Conservation (phyloP, 768 basidiomycete species). For the Hortiboletus campestris region DNA sequence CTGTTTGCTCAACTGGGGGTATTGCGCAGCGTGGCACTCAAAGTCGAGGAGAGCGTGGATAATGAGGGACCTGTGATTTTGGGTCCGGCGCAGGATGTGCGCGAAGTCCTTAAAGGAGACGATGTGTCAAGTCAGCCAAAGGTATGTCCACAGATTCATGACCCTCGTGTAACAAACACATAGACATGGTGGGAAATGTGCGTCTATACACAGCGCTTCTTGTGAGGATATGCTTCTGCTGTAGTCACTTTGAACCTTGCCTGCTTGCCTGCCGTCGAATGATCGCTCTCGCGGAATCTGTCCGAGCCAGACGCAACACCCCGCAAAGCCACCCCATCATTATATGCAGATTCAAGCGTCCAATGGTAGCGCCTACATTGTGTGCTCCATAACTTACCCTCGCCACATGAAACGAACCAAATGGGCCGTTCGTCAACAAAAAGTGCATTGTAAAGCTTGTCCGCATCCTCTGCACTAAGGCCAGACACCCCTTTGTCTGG, state of each 20-base stretch:
- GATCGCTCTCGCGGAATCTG: neutral
- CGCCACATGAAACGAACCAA: neutral
- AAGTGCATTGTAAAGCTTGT: slow-evolving; percentile 8
- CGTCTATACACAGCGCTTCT: too few relatives aligned
- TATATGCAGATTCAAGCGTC: neutral
- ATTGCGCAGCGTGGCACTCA: too few relatives aligned
- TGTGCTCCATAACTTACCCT: neutral
- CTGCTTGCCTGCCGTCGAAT: neutral
- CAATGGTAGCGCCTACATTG: neutral
- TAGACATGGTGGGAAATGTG: too few relatives aligned
- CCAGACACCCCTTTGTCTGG: slow-evolving; percentile 5
- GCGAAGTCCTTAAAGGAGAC: too few relatives aligned
- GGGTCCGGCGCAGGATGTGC: too few relatives aligned
- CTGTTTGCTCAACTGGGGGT: too few relatives aligned
- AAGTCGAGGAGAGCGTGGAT: too few relatives aligned
- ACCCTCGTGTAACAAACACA: too few relatives aligned
- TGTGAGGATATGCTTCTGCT: neutral
- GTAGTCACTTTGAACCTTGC: neutral
- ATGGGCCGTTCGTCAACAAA: neutral
- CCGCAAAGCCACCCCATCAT: too few relatives aligned
- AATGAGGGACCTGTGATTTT: too few relatives aligned
- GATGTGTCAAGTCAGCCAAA: too few relatives aligned
- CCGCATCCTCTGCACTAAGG: neutral
- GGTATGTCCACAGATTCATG: too few relatives aligned
- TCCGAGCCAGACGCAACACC: neutral